Percentiles rank a stretch among this genome's conserved stretches.
Evolutionary conservation across 768 basidiomycete species (phyloP).

Genomic region (Mycena filopes): DNA sequence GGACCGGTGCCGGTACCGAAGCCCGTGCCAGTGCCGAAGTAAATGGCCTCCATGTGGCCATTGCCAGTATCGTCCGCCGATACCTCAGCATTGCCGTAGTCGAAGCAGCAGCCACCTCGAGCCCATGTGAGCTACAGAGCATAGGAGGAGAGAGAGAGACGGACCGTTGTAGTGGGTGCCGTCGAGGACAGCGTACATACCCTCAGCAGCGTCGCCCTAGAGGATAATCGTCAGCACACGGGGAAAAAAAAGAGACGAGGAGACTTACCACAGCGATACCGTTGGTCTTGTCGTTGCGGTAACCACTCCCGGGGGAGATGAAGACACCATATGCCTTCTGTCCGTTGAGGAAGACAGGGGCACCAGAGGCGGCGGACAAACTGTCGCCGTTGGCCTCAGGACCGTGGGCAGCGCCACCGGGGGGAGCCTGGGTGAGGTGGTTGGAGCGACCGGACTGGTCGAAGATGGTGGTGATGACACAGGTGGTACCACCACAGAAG

Average conservation of each 20-base stretch:
- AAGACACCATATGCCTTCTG: slow-evolving; percentile 32
- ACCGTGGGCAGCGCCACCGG: slow-evolving; percentile 15
- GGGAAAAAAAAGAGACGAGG: neutral
- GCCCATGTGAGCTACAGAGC: too few relatives aligned
- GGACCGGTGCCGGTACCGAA: slow-evolving; percentile 27
- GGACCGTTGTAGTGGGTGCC: slow-evolving; percentile 31
- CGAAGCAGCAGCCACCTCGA: slow-evolving; percentile 24
- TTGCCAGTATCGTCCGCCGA: slow-evolving; percentile 23
- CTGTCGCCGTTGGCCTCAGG: too few relatives aligned
- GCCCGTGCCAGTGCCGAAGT: slow-evolving; percentile 24
- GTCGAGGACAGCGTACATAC: slow-evolving; percentile 27
- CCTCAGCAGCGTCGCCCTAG: slow-evolving; percentile 25
- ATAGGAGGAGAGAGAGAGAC: too few relatives aligned
- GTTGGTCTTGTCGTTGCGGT: slow-evolving; percentile 23
- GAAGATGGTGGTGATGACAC: slow-evolving; percentile 31
- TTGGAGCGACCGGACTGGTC: slow-evolving; percentile 28
- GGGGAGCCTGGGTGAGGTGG: slow-evolving; percentile 23
- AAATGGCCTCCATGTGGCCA: slow-evolving; percentile 28
- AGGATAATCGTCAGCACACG: slow-evolving; percentile 15
- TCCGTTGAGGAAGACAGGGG: slow-evolving; percentile 30
- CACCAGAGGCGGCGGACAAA: slow-evolving; percentile 24
- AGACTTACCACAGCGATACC: slow-evolving; percentile 26
- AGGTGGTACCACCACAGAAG: slow-evolving; percentile 27
- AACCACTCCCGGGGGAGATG: slow-evolving; percentile 19
- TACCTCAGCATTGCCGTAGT: slow-evolving; percentile 30